A percentile compares a stretch with the other conserved stretches of the same genome.
These are phyloP conservation scores for Hygrocybe coccinea DNA, from an alignment of 768 basidiomycete genomes.

Conservation along the genomic window DNA sequence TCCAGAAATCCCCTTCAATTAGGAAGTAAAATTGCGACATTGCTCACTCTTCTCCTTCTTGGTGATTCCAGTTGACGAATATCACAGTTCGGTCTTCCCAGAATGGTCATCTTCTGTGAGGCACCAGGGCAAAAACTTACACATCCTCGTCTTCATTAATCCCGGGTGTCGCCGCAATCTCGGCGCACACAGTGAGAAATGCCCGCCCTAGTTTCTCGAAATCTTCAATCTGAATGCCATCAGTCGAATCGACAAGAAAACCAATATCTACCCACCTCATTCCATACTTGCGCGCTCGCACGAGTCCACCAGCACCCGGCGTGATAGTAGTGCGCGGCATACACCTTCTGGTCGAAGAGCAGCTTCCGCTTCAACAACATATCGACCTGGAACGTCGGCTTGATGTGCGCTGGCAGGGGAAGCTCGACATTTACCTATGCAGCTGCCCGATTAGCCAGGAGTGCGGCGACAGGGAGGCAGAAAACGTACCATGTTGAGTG, in stretches of 20 bases:
- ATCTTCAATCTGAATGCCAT: constrained; percentile 4
- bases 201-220: constrained; percentile 12
- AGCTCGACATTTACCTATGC: constrained; percentile 39
- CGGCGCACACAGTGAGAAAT: constrained; percentile 5
- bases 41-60: too few species aligned
- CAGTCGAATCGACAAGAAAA: background rate
- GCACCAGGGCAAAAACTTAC: background rate
- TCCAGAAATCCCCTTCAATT: too few species aligned
- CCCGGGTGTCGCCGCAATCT: constrained; percentile 4
- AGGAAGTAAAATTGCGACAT: too few species aligned
- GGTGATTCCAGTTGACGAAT: too few species aligned
- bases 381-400: constrained; percentile 20
- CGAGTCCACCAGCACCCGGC: constrained; percentile 44
- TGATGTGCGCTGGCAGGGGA: constrained; percentile 31
- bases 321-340: constrained; percentile 33
- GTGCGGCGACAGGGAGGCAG: background rate
- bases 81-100: too few species aligned
- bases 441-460: background rate
- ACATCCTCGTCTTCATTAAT: background rate
- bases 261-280: constrained; percentile 33
- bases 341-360: constrained; percentile 34
- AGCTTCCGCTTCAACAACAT: constrained; percentile 28
- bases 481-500: constrained; percentile 66
- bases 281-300: constrained; percentile 45
- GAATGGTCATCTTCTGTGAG: too few species aligned